A percentile compares a stretch with the other conserved stretches of the same genome.
phyloP scores from a whole-genome alignment of 2,329 filamentous ascomycete species.

The Cladosporium velox region DNA sequence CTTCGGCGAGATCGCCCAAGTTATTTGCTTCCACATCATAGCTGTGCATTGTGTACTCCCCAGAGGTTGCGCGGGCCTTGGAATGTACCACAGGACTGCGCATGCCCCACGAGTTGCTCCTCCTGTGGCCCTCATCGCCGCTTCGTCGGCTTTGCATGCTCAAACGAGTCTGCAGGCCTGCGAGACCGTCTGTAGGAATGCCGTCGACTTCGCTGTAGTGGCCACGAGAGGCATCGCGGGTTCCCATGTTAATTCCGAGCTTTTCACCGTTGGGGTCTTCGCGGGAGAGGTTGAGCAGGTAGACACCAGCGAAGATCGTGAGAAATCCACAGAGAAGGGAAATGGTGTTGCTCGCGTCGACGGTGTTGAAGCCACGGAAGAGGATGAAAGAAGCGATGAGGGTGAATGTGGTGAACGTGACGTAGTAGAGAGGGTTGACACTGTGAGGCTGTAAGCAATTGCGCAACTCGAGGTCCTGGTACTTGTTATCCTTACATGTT shows the following conservation, averaged over 20 bases:
- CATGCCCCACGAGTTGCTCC: slow-evolving; percentile 54
- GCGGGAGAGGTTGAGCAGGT: slow-evolving; percentile 92
- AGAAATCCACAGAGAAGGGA: slow-evolving; percentile 92
- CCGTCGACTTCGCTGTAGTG: slow-evolving; percentile 62
- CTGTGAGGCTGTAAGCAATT: slow-evolving; percentile 47
- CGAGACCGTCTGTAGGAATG: slow-evolving; percentile 87
- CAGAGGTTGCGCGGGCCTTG: slow-evolving; percentile 31
- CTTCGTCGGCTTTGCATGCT: slow-evolving; percentile 90
- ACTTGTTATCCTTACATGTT: slow-evolving; percentile 72
- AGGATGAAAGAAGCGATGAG: slow-evolving; percentile 94
- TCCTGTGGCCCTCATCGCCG: slow-evolving; percentile 54
- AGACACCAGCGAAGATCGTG: slow-evolving; percentile 92
- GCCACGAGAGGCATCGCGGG: slow-evolving; percentile 46
- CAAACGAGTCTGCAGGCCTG: slow-evolving; percentile 82
- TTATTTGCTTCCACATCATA: slow-evolving; percentile 79
- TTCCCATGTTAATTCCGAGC: slow-evolving; percentile 56
- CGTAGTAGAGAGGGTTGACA: slow-evolving; percentile 95
- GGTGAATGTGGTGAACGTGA: slow-evolving; percentile 94
- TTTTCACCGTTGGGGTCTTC: slow-evolving; percentile 80
- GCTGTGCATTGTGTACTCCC: slow-evolving; percentile 77
- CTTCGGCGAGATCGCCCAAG: slow-evolving; percentile 75
- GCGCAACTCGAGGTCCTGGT: background rate
- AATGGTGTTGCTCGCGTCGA: slow-evolving; percentile 85
- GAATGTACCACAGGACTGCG: slow-evolving; percentile 52
- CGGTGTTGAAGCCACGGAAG: slow-evolving; percentile 94